Percentiles rank a stretch among this genome's conserved stretches.
Evolutionary conservation across 2,329 filamentous ascomycete species (phyloP).

Genomic region (Fusarium bulbicola): DNA sequence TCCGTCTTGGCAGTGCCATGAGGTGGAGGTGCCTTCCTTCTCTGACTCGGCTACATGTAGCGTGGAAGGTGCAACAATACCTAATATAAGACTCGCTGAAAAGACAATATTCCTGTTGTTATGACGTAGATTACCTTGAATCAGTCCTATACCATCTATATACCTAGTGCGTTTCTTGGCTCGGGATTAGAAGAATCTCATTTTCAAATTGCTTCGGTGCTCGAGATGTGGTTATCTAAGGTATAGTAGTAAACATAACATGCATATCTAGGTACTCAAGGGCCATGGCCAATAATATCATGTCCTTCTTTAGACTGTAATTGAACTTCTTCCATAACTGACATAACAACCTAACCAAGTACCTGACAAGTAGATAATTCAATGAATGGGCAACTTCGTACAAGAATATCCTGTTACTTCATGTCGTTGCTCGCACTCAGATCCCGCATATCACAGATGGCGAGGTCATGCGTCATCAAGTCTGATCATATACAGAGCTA

Average conservation of each 20-base stretch:
- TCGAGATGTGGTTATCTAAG: neutral
- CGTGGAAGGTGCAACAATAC: conserved; percentile 11
- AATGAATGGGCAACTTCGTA: neutral
- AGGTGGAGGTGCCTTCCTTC: neutral
- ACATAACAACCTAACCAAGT: neutral
- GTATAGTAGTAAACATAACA: neutral
- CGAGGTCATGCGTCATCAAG: neutral
- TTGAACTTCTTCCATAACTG: neutral
- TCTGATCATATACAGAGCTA: neutral
- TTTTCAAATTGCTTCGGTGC: neutral
- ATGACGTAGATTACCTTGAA: neutral
- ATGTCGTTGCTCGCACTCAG: neutral
- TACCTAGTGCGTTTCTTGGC: neutral
- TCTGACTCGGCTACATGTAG: neutral
- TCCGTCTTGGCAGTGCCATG: neutral
- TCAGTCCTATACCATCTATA: neutral
- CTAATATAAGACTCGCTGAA: neutral
- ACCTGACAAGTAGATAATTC: neutral
- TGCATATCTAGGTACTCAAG: neutral
- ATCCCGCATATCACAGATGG: neutral
- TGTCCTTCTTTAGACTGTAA: neutral
- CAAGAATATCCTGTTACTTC: neutral
- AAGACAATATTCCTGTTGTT: neutral
- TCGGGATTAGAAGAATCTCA: neutral
- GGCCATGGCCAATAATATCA: neutral